Evolutionary conservation across 768 basidiomycete genomes (phyloP).

Genomic region (Mrakia blollopis): DNA sequence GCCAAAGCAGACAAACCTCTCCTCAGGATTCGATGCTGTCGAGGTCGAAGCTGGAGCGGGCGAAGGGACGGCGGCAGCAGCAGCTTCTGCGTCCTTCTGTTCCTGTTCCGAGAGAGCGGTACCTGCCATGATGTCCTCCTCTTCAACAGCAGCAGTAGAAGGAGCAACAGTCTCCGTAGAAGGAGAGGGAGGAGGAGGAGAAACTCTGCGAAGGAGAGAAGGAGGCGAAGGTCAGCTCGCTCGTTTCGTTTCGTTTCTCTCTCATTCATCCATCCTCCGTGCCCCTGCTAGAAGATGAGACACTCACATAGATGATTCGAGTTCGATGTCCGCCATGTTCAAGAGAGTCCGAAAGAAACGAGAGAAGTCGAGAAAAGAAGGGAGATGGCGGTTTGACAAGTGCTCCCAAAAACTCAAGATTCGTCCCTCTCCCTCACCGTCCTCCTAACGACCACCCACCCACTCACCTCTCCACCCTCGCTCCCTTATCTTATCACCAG

Average conservation of each 20-base stretch:
- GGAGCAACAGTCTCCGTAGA: background rate
- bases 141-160: background rate
- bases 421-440: background rate
- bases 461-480: too few species aligned
- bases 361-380: background rate
- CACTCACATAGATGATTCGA: background rate
- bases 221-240: slow-evolving; percentile 10
- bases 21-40: background rate
- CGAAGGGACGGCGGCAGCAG: background rate
- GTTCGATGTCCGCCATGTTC: background rate
- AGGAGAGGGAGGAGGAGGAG: background rate
- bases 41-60: background rate
- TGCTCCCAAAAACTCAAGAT: background rate
- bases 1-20: background rate
- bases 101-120: background rate
- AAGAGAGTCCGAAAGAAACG: background rate
- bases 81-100: background rate
- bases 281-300: background rate
- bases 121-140: slow-evolving; percentile 18
- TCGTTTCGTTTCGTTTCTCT: background rate
- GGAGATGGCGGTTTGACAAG: background rate
- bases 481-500: background rate
- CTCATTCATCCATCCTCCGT: background rate
- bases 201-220: background rate
- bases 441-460: background rate